Conservation (phyloP, 345 rosid species). For the Eucalyptus globulus region DNA sequence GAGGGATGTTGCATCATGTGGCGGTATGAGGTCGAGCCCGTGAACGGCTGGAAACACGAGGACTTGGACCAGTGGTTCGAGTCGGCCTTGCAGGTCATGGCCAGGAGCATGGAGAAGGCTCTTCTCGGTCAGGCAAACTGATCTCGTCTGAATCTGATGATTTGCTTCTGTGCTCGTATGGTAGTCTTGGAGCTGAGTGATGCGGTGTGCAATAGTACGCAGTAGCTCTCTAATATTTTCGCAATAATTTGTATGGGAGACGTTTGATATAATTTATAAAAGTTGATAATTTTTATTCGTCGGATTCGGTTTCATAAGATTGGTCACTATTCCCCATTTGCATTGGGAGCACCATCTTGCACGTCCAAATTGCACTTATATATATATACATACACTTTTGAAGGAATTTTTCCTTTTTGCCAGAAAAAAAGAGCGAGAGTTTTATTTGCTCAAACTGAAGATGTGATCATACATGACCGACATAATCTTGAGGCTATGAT, state of each 20-base stretch:
- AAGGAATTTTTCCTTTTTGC: too few species aligned
- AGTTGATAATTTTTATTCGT: too few species aligned
- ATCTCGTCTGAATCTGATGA: background rate
- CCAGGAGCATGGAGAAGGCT: conserved; percentile 21
- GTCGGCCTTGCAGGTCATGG: conserved; percentile 27
- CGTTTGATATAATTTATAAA: too few species aligned
- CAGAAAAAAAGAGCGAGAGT: too few species aligned
- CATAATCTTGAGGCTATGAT: too few species aligned
- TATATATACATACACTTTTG: background rate
- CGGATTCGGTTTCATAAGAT: background rate
- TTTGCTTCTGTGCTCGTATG: background rate
- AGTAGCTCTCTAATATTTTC: background rate
- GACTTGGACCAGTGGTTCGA: conserved; percentile 20
- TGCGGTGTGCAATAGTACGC: background rate
- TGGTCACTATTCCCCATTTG: background rate
- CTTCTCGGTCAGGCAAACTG: background rate
- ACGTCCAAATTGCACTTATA: background rate
- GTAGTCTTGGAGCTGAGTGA: background rate
- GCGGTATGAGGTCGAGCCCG: conserved; percentile 32
- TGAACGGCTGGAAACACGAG: conserved; percentile 13
- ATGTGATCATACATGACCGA: too few species aligned
- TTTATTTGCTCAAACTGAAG: too few species aligned
- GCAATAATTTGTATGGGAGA: background rate
- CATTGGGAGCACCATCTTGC: background rate
- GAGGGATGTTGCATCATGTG: conserved; percentile 23